Conservation (phyloP, 495 filamentous ascomycete species). For the Aspergillus steynii region DNA sequence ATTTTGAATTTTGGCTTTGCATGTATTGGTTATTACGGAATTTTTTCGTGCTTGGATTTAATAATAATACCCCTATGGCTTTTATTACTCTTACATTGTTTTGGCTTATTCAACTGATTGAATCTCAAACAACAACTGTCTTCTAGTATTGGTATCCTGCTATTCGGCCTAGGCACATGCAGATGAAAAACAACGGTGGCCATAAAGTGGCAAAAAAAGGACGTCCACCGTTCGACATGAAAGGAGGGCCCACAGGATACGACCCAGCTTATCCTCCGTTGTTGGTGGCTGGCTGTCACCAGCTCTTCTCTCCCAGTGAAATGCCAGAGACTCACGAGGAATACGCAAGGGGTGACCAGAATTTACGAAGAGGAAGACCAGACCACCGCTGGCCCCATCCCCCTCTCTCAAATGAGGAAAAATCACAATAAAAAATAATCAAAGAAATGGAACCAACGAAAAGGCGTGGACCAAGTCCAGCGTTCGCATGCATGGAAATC, state of each 20-base stretch:
- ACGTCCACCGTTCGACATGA: not conserved
- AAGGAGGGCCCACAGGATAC: not conserved
- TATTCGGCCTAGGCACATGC: not conserved
- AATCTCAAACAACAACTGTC: not conserved
- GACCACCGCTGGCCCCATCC: not conserved
- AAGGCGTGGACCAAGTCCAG: constrained; percentile 4
- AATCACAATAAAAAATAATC: constrained; percentile 1
- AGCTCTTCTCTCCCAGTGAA: constrained; percentile 13
- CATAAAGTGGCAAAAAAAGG: not conserved
- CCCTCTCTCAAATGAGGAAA: not conserved
- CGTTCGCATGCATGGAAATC: constrained; percentile 17
- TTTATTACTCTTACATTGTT: constrained; percentile 9
- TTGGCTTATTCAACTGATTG: not conserved
- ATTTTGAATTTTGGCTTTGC: constrained; percentile 11
- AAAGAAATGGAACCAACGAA: constrained; percentile 1
- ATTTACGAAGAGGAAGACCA: constrained; percentile 13
- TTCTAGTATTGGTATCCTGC: not conserved
- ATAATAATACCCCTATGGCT: constrained; percentile 29
- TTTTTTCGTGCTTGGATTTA: constrained; percentile 19
- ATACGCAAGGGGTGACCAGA: constrained; percentile 29
- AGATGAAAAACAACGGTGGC: no score
- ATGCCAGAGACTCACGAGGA: constrained; percentile 28
- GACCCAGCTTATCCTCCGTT: constrained; percentile 14
- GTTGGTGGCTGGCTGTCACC: constrained; percentile 26
- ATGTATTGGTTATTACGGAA: constrained; percentile 16